A percentile compares a stretch with the other conserved stretches of the same genome.
These are phyloP conservation scores for Naematelia aurantialba DNA, from an alignment of 768 basidiomycete genomes.

Conservation along the genomic window DNA sequence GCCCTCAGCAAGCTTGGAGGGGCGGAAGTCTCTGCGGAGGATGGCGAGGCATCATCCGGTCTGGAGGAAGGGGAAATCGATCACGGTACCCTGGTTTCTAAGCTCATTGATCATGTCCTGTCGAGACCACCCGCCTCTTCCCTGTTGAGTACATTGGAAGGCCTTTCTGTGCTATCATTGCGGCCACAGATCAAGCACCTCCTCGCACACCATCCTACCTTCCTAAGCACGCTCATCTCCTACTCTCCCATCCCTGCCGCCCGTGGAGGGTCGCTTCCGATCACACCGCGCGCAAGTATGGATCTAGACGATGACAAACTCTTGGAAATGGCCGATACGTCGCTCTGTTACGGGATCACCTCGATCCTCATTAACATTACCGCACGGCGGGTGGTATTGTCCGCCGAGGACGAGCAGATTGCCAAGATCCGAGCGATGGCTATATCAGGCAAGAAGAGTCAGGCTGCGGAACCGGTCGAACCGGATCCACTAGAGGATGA, in stretches of 20 bases:
- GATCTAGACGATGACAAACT: slow-evolving; percentile 6
- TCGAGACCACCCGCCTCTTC: slow-evolving; percentile 42
- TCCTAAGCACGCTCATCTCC: slow-evolving; percentile 52
- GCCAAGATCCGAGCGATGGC: slow-evolving; percentile 76
- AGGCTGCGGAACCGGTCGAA: slow-evolving; percentile 30
- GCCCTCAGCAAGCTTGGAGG: slow-evolving; percentile 74
- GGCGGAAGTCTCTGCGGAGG: slow-evolving; percentile 5
- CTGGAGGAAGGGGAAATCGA: slow-evolving; percentile 1
- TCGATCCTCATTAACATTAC: slow-evolving; percentile 72
- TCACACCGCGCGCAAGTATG: slow-evolving; percentile 33
- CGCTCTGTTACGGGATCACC: slow-evolving; percentile 72
- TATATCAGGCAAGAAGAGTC: slow-evolving; percentile 46
- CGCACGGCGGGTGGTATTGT: slow-evolving; percentile 65
- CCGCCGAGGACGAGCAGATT: slow-evolving; percentile 77
- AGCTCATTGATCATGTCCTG: slow-evolving; percentile 60
- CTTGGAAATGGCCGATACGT: slow-evolving; percentile 30
- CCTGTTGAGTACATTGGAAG: slow-evolving; percentile 69
- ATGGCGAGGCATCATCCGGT: neutral
- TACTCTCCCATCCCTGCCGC: slow-evolving; percentile 24
- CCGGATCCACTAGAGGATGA: slow-evolving; percentile 61
- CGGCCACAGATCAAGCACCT: slow-evolving; percentile 63
- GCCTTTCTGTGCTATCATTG: slow-evolving; percentile 73
- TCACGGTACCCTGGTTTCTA: slow-evolving; percentile 22
- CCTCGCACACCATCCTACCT: slow-evolving; percentile 57
- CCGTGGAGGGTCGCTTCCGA: slow-evolving; percentile 31